These are phyloP conservation scores for Pisolithus microcarpus DNA, from an alignment of 768 basidiomycete genomes.

Conservation along the genomic window DNA sequence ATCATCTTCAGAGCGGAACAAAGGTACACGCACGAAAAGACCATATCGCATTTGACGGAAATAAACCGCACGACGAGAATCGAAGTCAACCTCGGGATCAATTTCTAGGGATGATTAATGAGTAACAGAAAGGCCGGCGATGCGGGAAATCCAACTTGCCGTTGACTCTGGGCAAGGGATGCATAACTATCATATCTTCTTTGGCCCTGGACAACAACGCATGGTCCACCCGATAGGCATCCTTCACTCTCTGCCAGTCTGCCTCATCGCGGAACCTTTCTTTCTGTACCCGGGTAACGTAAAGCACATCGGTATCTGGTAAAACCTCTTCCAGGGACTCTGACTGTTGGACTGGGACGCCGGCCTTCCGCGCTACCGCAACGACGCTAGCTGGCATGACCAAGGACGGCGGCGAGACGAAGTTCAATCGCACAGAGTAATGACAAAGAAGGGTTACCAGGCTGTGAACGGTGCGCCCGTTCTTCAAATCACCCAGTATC, in stretches of 20 bases:
- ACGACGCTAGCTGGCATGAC: slow-evolving; percentile 88
- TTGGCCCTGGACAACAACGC: slow-evolving; percentile 89
- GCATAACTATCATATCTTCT: slow-evolving; percentile 98
- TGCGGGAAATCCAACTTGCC: slow-evolving; percentile 38
- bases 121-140: slow-evolving; percentile 6
- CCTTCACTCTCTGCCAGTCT: slow-evolving; percentile 89
- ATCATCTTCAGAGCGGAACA: background rate
- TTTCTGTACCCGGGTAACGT: slow-evolving; percentile 93
- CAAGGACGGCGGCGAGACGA: slow-evolving; percentile 82
- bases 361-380: slow-evolving; percentile 74
- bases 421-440: slow-evolving; percentile 92
- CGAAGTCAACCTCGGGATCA: slow-evolving; percentile 96
- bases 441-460: slow-evolving; percentile 87
- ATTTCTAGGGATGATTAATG: slow-evolving; percentile 60
- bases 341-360: slow-evolving; percentile 69
- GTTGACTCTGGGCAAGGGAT: slow-evolving; percentile 91
- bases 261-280: slow-evolving; percentile 78
- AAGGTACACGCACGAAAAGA: slow-evolving; percentile 72
- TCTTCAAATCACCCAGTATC: slow-evolving; percentile 91
- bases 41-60: slow-evolving; percentile 99
- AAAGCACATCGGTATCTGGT: slow-evolving; percentile 89
- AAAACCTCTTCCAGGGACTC: slow-evolving; percentile 90
- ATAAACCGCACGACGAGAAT: slow-evolving; percentile 87
- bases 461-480: slow-evolving; percentile 95
- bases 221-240: slow-evolving; percentile 90